These are phyloP conservation scores for Aspergillus felis DNA, from an alignment of 2,329 filamentous ascomycete genomes.

Conservation along the genomic window DNA sequence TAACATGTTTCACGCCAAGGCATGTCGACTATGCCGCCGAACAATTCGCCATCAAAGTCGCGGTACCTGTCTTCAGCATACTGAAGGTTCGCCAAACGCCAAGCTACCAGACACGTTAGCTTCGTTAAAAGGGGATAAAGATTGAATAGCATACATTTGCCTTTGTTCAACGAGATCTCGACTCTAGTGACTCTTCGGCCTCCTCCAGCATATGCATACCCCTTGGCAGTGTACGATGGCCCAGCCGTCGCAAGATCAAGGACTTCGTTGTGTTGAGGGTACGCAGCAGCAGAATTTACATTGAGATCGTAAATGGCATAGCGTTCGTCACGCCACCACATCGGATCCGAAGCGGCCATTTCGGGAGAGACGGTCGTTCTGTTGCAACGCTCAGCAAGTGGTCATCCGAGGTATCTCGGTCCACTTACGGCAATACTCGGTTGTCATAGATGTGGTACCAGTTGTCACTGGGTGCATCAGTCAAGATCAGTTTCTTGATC, in stretches of 20 bases:
- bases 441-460: conserved; percentile 98
- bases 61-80: conserved; percentile 87
- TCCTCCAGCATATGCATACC: conserved; percentile 86
- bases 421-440: conserved; percentile 66
- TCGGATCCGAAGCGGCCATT: conserved; percentile 66
- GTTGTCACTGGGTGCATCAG: conserved; percentile 75
- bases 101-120: conserved; percentile 43
- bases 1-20: conserved; percentile 76
- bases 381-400: conserved; percentile 4
- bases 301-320: conserved; percentile 93
- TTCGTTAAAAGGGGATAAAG: background rate
- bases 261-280: conserved; percentile 72
- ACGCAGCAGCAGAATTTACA: conserved; percentile 76
- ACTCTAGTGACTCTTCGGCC: conserved; percentile 79
- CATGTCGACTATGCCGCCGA: conserved; percentile 74
- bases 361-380: conserved; percentile 78
- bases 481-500: conserved; percentile 77
- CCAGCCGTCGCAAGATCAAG: conserved; percentile 49
- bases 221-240: conserved; percentile 62
- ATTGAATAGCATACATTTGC: conserved; percentile 48
- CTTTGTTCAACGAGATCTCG: conserved; percentile 79
- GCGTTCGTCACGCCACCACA: conserved; percentile 82
- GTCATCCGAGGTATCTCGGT: background rate
- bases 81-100: conserved; percentile 70
- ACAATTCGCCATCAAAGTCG: conserved; percentile 59